phyloP scores from a whole-genome alignment of 2,329 filamentous ascomycete genomes.

The Aphanocladium album region DNA sequence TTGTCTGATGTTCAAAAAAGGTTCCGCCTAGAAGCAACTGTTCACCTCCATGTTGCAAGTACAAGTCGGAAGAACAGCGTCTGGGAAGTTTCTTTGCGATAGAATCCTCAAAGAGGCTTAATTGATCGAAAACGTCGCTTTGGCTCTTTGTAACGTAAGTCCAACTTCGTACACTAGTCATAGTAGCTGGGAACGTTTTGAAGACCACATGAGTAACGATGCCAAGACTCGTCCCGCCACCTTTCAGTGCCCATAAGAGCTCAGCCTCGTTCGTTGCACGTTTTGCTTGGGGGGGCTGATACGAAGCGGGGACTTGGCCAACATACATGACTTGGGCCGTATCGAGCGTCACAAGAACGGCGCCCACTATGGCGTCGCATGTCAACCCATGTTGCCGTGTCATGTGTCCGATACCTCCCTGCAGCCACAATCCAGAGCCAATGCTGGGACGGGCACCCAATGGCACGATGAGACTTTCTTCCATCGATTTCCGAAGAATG shows the following conservation, averaged over 20 bases:
- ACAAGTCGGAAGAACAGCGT: constrained; percentile 48
- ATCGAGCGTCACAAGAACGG: constrained; percentile 49
- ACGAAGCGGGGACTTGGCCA: constrained; percentile 38
- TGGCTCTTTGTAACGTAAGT: neutral
- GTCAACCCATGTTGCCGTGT: constrained; percentile 49
- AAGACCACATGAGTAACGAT: constrained; percentile 52
- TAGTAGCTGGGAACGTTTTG: constrained; percentile 29
- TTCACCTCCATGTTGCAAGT: constrained; percentile 46
- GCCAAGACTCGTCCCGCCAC: constrained; percentile 55
- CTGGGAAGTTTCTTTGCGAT: constrained; percentile 36
- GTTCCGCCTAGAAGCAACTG: constrained; percentile 48
- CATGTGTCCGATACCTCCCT: constrained; percentile 60
- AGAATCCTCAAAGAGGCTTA: constrained; percentile 35
- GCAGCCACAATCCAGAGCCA: constrained; percentile 57
- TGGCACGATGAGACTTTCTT: constrained; percentile 48
- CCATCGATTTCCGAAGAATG: constrained; percentile 44
- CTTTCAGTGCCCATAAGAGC: constrained; percentile 53
- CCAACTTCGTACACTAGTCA: neutral
- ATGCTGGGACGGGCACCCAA: constrained; percentile 58
- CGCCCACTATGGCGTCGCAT: constrained; percentile 57
- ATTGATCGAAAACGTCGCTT: constrained; percentile 27
- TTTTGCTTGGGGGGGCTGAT: constrained; percentile 36
- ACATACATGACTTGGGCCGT: constrained; percentile 43
- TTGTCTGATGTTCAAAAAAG: constrained; percentile 34
- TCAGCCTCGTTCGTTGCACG: constrained; percentile 42